Conservation (phyloP, 2,329 filamentous ascomycete genomes). For the Colletotrichum graminicola region DNA sequence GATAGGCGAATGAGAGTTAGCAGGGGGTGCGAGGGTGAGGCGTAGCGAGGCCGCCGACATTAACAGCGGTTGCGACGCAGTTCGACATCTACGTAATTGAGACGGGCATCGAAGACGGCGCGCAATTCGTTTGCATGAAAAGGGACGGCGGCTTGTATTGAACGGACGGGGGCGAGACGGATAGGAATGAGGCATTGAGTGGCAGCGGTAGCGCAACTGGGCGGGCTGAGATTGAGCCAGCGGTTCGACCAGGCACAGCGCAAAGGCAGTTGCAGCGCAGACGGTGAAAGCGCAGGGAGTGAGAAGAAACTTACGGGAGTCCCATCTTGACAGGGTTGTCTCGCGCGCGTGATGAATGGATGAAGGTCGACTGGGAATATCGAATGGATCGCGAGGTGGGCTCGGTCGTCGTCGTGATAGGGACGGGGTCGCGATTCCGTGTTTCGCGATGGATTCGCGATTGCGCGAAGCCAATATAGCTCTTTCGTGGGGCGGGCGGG, state of each 20-base stretch:
- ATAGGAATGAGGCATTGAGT: constrained; percentile 23
- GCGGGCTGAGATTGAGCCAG: constrained; percentile 40
- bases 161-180: constrained; percentile 6
- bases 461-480: constrained; percentile 32
- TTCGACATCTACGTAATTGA: constrained; percentile 19
- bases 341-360: constrained; percentile 10
- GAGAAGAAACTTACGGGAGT: constrained; percentile 58
- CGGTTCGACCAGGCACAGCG: constrained; percentile 32
- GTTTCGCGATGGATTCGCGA: constrained; percentile 37
- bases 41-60: constrained; percentile 24
- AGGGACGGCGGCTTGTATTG: constrained; percentile 16
- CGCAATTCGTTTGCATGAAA: neutral
- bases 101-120: constrained; percentile 3
- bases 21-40: constrained; percentile 19
- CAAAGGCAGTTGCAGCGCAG: constrained; percentile 32
- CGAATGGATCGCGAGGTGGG: neutral
- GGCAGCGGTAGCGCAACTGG: constrained; percentile 30
- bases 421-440: constrained; percentile 26
- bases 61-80: constrained; percentile 34
- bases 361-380: neutral
- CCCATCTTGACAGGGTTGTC: constrained; percentile 53
- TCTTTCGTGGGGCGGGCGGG: constrained; percentile 33
- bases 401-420: constrained; percentile 20
- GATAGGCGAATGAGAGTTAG: constrained; percentile 27
- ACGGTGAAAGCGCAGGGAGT: constrained; percentile 14